Evolutionary conservation across 768 basidiomycete genomes (phyloP).

Genomic region (Termitomyces bulborhizus): DNA sequence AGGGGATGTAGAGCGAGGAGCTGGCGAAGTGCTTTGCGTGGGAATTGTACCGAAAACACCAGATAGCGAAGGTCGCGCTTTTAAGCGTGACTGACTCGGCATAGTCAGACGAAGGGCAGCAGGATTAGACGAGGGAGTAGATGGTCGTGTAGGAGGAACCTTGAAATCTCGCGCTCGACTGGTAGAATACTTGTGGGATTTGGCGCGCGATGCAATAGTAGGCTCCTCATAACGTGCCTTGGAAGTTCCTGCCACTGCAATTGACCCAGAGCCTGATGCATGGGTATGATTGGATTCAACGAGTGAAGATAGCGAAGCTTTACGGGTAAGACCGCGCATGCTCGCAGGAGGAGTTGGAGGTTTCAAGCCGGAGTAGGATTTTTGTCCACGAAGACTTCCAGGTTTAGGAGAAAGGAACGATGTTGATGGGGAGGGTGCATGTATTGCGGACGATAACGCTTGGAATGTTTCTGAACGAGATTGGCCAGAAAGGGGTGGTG

Average conservation of each 20-base stretch:
- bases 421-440: conserved; percentile 41
- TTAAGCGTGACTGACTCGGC: conserved; percentile 76
- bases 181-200: conserved; percentile 59
- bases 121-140: conserved; percentile 74
- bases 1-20: conserved; percentile 21
- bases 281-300: conserved; percentile 55
- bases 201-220: conserved; percentile 78
- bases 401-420: conserved; percentile 65
- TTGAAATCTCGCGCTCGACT: conserved; percentile 62
- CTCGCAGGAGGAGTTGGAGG: conserved; percentile 65
- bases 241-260: conserved; percentile 27
- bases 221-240: conserved; percentile 68
- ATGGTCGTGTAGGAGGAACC: conserved; percentile 72
- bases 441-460: conserved; percentile 43
- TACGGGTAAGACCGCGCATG: conserved; percentile 59
- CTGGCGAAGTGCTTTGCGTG: conserved; percentile 53
- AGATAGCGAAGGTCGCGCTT: conserved; percentile 70
- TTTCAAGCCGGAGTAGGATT: conserved; percentile 79
- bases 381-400: conserved; percentile 74
- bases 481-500: conserved; percentile 56
- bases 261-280: conserved; percentile 46
- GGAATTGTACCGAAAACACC: conserved; percentile 57
- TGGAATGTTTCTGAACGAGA: conserved; percentile 59
- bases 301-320: conserved; percentile 74
- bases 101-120: conserved; percentile 78